Percentiles rank a stretch among this genome's conserved stretches.
phyloP scores from a whole-genome alignment of 345 rosid genomes.

The Aquilaria sinensis region DNA sequence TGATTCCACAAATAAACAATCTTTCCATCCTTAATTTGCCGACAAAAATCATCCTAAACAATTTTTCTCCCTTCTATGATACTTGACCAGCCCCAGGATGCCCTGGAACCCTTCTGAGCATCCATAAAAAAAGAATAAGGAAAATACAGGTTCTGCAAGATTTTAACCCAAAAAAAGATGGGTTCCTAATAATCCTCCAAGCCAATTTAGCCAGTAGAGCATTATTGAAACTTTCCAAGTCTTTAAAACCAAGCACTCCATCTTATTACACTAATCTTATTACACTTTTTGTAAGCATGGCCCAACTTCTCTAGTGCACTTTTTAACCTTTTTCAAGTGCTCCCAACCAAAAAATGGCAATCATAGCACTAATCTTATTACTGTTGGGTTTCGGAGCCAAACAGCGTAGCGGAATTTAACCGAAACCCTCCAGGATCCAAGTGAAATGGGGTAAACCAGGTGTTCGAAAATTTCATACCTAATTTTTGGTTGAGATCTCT shows the following conservation, averaged over 20 bases:
- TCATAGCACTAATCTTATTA: too few species aligned
- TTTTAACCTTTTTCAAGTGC: background rate
- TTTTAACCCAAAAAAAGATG: background rate
- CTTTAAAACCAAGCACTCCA: background rate
- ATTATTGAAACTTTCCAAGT: background rate
- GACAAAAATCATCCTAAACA: background rate
- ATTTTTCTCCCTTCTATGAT: background rate
- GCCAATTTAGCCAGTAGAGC: background rate
- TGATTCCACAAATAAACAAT: too few species aligned
- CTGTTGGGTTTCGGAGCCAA: too few species aligned
- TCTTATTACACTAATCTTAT: background rate
- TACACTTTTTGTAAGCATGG: background rate
- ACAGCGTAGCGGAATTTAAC: too few species aligned
- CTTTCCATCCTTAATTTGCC: background rate
- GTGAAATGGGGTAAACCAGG: too few species aligned
- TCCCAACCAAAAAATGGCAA: background rate
- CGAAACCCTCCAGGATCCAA: too few species aligned
- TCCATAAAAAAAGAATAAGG: background rate
- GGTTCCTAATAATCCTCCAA: background rate
- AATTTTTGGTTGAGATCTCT: too few species aligned
- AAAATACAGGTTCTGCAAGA: background rate
- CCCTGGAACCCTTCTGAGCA: background rate
- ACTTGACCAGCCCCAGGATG: background rate
- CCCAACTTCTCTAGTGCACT: background rate
- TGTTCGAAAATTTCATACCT: too few species aligned